Percentiles rank a stretch among this genome's conserved stretches.
Conservation (phyloP, 2,329 filamentous ascomycete species). For the Paecilomyces formosus region DNA sequence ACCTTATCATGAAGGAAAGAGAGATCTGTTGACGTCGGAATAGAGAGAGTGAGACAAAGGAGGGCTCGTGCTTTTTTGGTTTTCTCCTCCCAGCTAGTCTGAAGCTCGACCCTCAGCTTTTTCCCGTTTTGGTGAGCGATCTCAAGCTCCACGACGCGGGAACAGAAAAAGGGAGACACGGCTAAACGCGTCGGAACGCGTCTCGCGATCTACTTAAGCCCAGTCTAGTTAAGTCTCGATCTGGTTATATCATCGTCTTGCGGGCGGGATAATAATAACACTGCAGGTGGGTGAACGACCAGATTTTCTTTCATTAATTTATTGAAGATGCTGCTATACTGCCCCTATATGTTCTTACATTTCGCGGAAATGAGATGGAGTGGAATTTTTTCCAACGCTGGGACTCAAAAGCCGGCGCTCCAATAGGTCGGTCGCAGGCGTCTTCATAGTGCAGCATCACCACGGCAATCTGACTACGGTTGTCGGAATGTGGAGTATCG, state of each 20-base stretch:
- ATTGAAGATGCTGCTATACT: neutral
- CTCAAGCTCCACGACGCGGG: neutral
- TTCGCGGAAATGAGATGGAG: neutral
- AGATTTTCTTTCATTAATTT: neutral
- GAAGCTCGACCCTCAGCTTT: constrained; percentile 1
- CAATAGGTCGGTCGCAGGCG: neutral
- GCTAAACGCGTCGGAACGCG: constrained; percentile 5
- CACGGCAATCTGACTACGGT: neutral
- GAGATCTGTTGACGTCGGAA: neutral
- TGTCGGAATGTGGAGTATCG: neutral
- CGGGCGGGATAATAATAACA: neutral
- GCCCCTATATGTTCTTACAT: neutral
- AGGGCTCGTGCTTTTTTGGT: neutral
- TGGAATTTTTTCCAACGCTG: neutral
- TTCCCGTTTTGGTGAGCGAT: constrained; percentile 8
- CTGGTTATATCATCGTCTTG: constrained; percentile 8
- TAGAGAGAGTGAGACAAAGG: neutral
- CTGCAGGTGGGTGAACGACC: neutral
- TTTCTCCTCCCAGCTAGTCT: neutral
- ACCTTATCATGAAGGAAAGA: neutral
- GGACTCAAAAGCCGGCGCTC: neutral
- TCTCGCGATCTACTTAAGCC: neutral
- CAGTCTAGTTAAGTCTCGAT: constrained; percentile 3
- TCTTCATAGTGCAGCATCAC: neutral
- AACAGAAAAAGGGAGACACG: constrained; percentile 10